Conservation (phyloP, 768 basidiomycete genomes). For the Auriscalpium vulgare region DNA sequence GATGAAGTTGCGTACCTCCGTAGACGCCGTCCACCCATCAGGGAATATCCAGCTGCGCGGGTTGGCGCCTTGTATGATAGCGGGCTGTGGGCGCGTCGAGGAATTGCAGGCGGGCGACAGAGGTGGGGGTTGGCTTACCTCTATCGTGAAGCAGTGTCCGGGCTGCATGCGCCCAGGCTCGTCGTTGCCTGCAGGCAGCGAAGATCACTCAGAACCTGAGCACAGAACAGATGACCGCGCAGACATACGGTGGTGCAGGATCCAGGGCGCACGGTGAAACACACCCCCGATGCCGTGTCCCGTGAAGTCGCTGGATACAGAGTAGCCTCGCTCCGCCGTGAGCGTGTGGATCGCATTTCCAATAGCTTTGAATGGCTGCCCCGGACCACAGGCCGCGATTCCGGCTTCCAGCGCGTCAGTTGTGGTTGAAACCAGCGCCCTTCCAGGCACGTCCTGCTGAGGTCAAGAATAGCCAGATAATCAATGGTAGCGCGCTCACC, state of each 20-base stretch:
- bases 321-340: conserved; percentile 38
- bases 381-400: conserved; percentile 71
- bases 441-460: conserved; percentile 59
- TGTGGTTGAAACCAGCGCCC: conserved; percentile 55
- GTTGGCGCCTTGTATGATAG: conserved; percentile 66
- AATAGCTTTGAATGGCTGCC: conserved; percentile 58
- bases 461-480: background rate
- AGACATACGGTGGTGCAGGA: conserved; percentile 62
- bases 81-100: conserved; percentile 39
- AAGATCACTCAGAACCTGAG: background rate
- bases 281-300: conserved; percentile 83
- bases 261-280: conserved; percentile 82
- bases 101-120: no score
- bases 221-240: background rate
- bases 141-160: conserved; percentile 91
- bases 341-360: conserved; percentile 60
- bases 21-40: conserved; percentile 92
- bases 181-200: conserved; percentile 51
- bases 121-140: conserved; percentile 30
- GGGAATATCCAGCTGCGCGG: conserved; percentile 72
- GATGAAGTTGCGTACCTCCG: conserved; percentile 46
- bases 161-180: conserved; percentile 77
- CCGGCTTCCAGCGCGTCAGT: conserved; percentile 59
- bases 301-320: conserved; percentile 62
- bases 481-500: conserved; percentile 28